Conservation (phyloP, 805 yeast species). For the Clavispora phyllophila region DNA sequence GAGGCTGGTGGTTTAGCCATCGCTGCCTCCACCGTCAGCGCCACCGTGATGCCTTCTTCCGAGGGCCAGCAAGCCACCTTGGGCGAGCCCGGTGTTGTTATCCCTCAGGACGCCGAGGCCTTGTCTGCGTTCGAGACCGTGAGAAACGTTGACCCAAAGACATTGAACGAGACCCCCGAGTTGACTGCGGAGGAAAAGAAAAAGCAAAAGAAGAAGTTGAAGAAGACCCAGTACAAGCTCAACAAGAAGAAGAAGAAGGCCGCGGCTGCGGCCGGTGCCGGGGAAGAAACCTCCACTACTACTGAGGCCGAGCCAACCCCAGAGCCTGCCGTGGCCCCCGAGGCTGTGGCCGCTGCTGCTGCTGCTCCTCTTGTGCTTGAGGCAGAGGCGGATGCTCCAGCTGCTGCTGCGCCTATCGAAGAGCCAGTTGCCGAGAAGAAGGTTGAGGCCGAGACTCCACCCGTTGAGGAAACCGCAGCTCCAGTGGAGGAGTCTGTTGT, state of each 20-base stretch:
- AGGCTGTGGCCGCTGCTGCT: slow-evolving; percentile 3
- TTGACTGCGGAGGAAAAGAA: slow-evolving; percentile 19
- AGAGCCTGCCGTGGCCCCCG: slow-evolving; percentile 3
- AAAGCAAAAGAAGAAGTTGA: slow-evolving; percentile 36
- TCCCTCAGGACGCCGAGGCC: slow-evolving; percentile 60
- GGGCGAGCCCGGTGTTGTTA: slow-evolving; percentile 72
- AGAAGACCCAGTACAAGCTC: slow-evolving; percentile 15
- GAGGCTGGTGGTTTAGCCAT: slow-evolving; percentile 15
- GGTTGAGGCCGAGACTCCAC: slow-evolving; percentile 9
- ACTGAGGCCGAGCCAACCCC: slow-evolving; percentile 8
- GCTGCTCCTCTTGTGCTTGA: no score
- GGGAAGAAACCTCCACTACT: slow-evolving; percentile 2
- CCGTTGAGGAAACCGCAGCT: slow-evolving; percentile 5
- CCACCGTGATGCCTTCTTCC: slow-evolving; percentile 44
- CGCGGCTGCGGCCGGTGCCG: slow-evolving; percentile 5
- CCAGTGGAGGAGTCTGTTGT: slow-evolving; percentile 1
- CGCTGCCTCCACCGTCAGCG: slow-evolving; percentile 9
- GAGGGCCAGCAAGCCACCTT: slow-evolving; percentile 40
- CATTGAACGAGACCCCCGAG: slow-evolving; percentile 41
- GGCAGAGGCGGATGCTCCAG: slow-evolving; percentile 5
- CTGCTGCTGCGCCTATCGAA: no score
- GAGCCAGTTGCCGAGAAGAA: slow-evolving; percentile 6
- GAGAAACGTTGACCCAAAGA: slow-evolving; percentile 42
- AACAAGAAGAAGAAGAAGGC: slow-evolving; percentile 4
- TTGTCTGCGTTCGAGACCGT: slow-evolving; percentile 62